Evolutionary conservation across 768 basidiomycete species (phyloP), one percentile per base, ranked within the genome.

Genomic region (Trametes maxima): DNA sequence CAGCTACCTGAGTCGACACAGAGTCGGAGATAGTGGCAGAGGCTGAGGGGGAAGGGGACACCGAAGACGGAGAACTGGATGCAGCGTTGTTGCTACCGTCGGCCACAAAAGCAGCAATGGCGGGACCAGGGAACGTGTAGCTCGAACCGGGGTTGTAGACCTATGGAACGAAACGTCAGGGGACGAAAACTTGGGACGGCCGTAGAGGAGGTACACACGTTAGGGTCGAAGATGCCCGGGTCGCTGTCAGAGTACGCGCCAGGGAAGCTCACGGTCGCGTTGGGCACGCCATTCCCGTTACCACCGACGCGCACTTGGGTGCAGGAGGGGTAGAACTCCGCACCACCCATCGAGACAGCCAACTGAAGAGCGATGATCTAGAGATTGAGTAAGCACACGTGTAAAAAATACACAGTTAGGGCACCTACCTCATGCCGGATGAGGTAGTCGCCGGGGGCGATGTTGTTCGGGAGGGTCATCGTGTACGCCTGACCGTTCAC

Each of bases 291-390:
- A 1, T 78, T 80, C 35, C 80, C 80, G 50, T 75, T 79, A 5
- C 90, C 89, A 1, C 79, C 75, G 35, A 92, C 72, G 42, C 69
- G 74, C 60, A 88, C 69, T 72, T 81, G 80, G 4, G 79, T 77
- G 69, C 90, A 92, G 12, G 83, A 82, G 0, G 87, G 85, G 72
- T 91, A 92, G 72, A 89, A 91, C 73, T 92, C 89, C 0, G 88
- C 89, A 16, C 86, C 87, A 2, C 84, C 83, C 11, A 68, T 25
- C 2, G 59, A 40, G 21, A 46, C 63, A 8, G 65, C 70, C 21
- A 67, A 54, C 42, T 71, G 70, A 19, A 75, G 65, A 19, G 70
- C 71, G 54, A 75, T 65, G 54, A 75, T 68, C 67, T 75, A 24
- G 11, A 36, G 17, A 14, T 44, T 5, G 5, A 21, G 28, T 11